Percentiles rank a stretch among this genome's conserved stretches.
phyloP scores from a whole-genome alignment of 208 protist genomes.

The Blechomonas ayalai region DNA sequence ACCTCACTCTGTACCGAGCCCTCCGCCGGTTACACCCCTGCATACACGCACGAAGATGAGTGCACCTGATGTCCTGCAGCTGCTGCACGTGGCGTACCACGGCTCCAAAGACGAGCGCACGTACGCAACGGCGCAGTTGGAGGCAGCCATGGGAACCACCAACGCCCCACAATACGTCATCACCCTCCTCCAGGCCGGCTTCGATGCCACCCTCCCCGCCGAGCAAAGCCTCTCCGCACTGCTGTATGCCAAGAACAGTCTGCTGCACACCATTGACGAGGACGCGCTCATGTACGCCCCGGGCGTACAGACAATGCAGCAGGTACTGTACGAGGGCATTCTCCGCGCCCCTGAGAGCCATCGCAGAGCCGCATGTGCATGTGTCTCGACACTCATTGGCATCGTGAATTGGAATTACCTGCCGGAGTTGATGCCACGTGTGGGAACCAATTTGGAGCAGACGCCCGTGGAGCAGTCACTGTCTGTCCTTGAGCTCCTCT shows the following conservation, averaged over 20 bases:
- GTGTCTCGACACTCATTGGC: constrained; percentile 55
- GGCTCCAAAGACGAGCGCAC: constrained; percentile 70
- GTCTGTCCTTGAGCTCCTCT: constrained; percentile 60
- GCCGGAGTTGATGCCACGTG: constrained; percentile 49
- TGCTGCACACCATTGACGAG: constrained; percentile 56
- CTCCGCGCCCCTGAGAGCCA: constrained; percentile 47
- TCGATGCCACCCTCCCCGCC: constrained; percentile 26
- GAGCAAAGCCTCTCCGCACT: constrained; percentile 75
- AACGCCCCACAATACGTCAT: constrained; percentile 43
- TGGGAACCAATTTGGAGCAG: constrained; percentile 8
- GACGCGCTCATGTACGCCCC: constrained; percentile 20
- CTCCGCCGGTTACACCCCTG: too few species aligned
- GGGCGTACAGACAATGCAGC: constrained; percentile 46
- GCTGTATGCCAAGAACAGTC: constrained; percentile 78
- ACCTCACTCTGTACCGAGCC: too few species aligned
- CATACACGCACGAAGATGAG: constrained; percentile 6
- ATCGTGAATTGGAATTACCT: constrained; percentile 81
- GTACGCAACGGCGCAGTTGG: constrained; percentile 48
- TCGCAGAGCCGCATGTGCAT: constrained; percentile 51
- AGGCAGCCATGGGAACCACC: constrained; percentile 33
- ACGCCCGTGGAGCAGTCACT: constrained; percentile 22
- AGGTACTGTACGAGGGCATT: constrained; percentile 51
- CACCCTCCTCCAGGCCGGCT: constrained; percentile 47
- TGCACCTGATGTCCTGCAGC: constrained; percentile 42
- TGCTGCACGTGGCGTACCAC: constrained; percentile 70